Percentiles rank a stretch among this genome's conserved stretches.
These are phyloP conservation scores for Geranium rotundifolium DNA, from an alignment of 345 rosid species.

Conservation along the genomic window DNA sequence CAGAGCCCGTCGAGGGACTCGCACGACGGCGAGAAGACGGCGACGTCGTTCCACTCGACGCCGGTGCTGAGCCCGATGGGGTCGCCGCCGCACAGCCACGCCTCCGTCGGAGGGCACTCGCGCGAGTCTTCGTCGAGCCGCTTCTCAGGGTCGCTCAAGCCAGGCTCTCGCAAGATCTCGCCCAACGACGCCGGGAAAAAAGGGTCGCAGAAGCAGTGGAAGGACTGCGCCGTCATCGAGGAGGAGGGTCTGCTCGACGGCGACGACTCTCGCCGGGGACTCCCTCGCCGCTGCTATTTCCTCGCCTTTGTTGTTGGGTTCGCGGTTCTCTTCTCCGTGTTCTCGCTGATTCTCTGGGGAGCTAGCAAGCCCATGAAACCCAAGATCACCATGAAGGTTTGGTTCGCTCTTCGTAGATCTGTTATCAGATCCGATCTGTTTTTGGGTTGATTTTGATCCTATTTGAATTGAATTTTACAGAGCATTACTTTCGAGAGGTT, in stretches of 20 bases:
- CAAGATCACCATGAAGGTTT: conserved; percentile 68
- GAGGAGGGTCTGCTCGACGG: conserved; percentile 92
- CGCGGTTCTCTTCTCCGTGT: conserved; percentile 70
- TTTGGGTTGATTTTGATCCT: neutral
- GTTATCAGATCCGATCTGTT: neutral
- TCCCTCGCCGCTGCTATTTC: conserved; percentile 78
- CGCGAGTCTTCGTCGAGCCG: conserved; percentile 85
- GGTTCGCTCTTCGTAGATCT: neutral
- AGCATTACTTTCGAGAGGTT: conserved; percentile 66
- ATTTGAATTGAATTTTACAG: conserved; percentile 22
- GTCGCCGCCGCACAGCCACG: conserved; percentile 89
- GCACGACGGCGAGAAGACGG: conserved; percentile 94
- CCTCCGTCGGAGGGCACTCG: conserved; percentile 85
- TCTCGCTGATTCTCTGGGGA: conserved; percentile 78
- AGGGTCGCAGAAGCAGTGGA: conserved; percentile 56
- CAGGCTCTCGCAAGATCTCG: conserved; percentile 79
- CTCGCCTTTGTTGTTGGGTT: conserved; percentile 70
- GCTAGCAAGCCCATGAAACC: conserved; percentile 88
- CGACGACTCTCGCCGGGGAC: conserved; percentile 49
- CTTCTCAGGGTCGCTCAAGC: conserved; percentile 88
- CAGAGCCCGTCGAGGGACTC: conserved; percentile 95
- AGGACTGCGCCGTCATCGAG: conserved; percentile 68
- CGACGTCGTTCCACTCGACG: conserved; percentile 93
- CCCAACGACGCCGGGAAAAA: conserved; percentile 54
- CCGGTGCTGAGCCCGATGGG: conserved; percentile 82